Base-by-base conservation (phyloP, 1,284 basidiomycete genomes). In the Termitomyces sp. region DNA sequence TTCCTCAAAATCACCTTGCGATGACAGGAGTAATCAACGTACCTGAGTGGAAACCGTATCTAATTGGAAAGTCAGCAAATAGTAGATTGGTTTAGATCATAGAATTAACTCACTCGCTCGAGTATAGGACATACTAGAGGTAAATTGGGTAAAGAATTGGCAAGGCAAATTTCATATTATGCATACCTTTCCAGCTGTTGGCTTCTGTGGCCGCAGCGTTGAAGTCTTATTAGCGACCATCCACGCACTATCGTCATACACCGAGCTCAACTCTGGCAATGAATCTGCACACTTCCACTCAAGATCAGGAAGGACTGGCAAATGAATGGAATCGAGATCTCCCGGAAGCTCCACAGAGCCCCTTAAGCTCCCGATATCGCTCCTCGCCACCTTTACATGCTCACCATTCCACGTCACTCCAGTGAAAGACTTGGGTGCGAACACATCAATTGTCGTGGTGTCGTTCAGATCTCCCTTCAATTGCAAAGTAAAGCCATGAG, bases 361-460 rank as follows among this genome's bases (percentile, higher is more conserved):
- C 46, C 63, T 57, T 50, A 73, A 53, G 28, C 63, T 63, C 5
- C 70, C 71, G n/a, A 66, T 53, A 16, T 60, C 51, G 26, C 60
- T 65, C 33, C 28, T 49, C 21, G 56, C 30, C 3, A 65, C 61
- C 24, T 54, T 46, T 10, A 74, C 59, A 1, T 51, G 9, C 13
- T 50, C 57, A 1, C 75, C 76, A 55, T 79, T 79, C 76, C 77
- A 79, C 2, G 69, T 70, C n/a, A 78, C 58, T 3, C 54, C 53
- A 8, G 53, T 68, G 47, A 75, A 66, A 7, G 50, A 48, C 5
- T 59, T 54, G 0, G 74, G 66, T 0, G 70, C 73, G 46, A 76
- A 69, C 30, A 77, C 59, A 30, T 71, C 69, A 18, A 77, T 62
- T 5, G 66, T 66, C 0, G 70, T 72, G 4, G 70, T 74, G n/a